Percentiles rank a stretch among this genome's conserved stretches.
Conservation (phyloP, 2,329 filamentous ascomycete genomes). For the Cercospora citrullina region DNA sequence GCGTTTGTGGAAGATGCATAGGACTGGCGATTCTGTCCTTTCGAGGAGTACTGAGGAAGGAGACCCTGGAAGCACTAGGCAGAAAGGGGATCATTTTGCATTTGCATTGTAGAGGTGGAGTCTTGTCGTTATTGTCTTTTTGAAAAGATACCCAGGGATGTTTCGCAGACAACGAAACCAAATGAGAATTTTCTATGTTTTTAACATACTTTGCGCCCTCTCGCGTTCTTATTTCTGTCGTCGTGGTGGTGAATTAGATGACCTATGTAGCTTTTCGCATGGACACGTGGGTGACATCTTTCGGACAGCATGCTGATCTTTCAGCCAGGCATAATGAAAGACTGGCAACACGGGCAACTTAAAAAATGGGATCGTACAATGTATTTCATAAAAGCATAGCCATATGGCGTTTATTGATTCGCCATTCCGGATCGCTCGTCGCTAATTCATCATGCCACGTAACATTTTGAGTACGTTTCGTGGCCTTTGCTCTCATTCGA, state of each 20-base stretch:
- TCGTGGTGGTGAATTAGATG: too few relatives aligned
- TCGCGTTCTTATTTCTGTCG: too few relatives aligned
- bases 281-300: too few relatives aligned
- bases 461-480: background rate
- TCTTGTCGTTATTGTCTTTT: slow-evolving; percentile 9
- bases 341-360: too few relatives aligned
- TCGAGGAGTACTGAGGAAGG: background rate
- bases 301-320: too few relatives aligned
- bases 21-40: slow-evolving; percentile 3
- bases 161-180: slow-evolving; percentile 11
- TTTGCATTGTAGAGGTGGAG: slow-evolving; percentile 7
- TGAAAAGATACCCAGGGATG: slow-evolving; percentile 11
- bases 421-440: slow-evolving; percentile 1
- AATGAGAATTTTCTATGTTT: background rate
- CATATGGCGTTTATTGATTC: slow-evolving; percentile 2
- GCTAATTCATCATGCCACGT: slow-evolving; percentile 13
- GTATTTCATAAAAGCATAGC: background rate
- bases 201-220: background rate
- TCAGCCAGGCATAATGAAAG: too few relatives aligned
- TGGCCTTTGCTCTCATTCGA: background rate
- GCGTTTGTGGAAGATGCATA: background rate
- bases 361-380: background rate
- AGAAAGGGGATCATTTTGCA: slow-evolving; percentile 1
- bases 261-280: too few relatives aligned
- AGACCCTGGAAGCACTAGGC: background rate